Evolutionary conservation across 352 stramenopile genomes (phyloP), one percentile per base, ranked within the genome.

Genomic region (Globisporangium yorkense): DNA sequence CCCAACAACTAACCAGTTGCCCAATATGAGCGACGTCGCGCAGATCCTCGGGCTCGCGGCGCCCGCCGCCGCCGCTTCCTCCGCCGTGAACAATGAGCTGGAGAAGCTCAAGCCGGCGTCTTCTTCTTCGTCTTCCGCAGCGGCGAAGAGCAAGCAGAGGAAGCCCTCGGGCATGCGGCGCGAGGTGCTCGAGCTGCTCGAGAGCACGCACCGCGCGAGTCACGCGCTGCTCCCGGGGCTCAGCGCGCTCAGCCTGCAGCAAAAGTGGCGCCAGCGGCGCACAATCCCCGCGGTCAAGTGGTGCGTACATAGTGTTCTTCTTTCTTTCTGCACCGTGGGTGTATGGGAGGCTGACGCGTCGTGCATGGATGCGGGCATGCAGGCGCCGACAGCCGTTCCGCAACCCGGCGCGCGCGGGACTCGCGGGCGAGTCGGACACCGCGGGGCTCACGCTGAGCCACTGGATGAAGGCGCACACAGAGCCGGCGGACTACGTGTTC

Each of bases 131-230:
- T 29, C 56, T 1, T 16, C 39, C 15, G 63, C 64, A 7, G 56
- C 57, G 0, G 74, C 68, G 60, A 62, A 67, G 24, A 61, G 24
- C 49, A 74, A 75, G 47, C 67, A 69, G 50, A 84, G 83, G 64
- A 84, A 84, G 65, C 72, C 81, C 29, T 83, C 74, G 24, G 74
- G 77, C 5, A 87, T 84, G 77, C 77, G 84, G 61, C 72, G 77
- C 21, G 74, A 87, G 57, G 77, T 87, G 49, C 56, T 87, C n/a
- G 74, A 83, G 56, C 69, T 87, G 27, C 59, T 87, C 24, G 74
- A 87, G 63, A 82, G 66, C 66, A 85, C 68, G 43, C 75, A 87
- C 51, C 74, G 77, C 41, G 72, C 70, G 33, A 83, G 74, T 53
- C 77, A 87, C 67, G 73, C 74, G 49, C 62, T 87, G 59, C 83